A percentile compares a stretch with the other conserved stretches of the same genome.
Evolutionary conservation across 1,284 basidiomycete species (phyloP).

Genomic region (Agaricales sp.): DNA sequence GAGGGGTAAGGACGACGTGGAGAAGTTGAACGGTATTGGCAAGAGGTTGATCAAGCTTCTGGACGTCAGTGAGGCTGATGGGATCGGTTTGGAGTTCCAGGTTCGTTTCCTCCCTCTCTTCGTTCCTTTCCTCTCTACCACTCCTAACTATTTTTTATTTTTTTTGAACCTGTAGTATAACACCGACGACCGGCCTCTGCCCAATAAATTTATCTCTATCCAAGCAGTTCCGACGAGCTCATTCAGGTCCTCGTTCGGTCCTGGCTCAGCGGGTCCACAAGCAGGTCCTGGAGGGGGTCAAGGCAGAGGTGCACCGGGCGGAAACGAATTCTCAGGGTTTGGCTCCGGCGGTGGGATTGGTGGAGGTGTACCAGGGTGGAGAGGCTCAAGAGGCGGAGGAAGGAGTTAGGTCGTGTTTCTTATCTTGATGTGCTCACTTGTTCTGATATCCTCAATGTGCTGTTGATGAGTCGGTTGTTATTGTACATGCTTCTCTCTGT

Average conservation of each 20-base stretch:
- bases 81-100: conserved; percentile 84
- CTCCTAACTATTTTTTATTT: conserved; percentile 1
- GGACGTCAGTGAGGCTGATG: conserved; percentile 70
- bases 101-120: conserved; percentile 27
- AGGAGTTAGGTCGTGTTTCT: too few species aligned
- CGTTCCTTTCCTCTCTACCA: conserved; percentile 5
- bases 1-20: conserved; percentile 72
- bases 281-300: neutral
- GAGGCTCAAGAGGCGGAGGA: too few species aligned
- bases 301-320: neutral
- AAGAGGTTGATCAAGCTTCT: conserved; percentile 72
- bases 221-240: conserved; percentile 54
- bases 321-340: neutral
- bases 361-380: neutral
- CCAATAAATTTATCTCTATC: conserved; percentile 74
- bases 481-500: too few species aligned
- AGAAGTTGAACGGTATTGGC: conserved; percentile 76
- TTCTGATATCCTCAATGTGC: too few species aligned
- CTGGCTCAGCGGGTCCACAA: neutral
- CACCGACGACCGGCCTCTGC: conserved; percentile 67
- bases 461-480: too few species aligned
- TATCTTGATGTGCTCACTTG: too few species aligned
- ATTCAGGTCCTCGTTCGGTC: conserved; percentile 50
- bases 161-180: conserved; percentile 49
- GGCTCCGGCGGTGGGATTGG: neutral